Evolutionary conservation across 2,329 filamentous ascomycete genomes (phyloP).

Genomic region (Xylaria sp.): DNA sequence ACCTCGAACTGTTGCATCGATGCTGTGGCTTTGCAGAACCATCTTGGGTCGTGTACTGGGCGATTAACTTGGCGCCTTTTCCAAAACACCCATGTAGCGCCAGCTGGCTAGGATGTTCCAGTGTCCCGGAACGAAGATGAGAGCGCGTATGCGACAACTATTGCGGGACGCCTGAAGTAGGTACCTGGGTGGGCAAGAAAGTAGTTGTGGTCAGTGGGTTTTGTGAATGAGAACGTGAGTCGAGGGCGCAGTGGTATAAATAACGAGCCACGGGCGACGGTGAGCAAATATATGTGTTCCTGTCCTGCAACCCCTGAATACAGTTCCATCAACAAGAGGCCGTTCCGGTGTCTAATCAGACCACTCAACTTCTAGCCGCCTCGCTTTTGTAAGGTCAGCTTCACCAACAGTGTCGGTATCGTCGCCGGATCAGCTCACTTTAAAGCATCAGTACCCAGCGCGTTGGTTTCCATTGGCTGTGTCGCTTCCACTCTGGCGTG

Average conservation of each 20-base stretch:
- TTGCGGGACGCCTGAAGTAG: not conserved
- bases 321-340: conserved; percentile 32
- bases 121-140: conserved; percentile 1
- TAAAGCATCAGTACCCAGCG: conserved; percentile 36
- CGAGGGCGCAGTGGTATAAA: conserved; percentile 21
- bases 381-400: conserved; percentile 33
- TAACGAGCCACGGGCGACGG: conserved; percentile 19
- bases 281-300: conserved; percentile 34
- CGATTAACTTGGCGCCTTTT: conserved; percentile 22
- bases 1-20: conserved; percentile 28
- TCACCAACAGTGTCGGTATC: conserved; percentile 24
- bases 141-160: conserved; percentile 7
- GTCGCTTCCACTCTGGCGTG: conserved; percentile 27
- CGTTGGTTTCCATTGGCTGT: conserved; percentile 36
- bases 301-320: conserved; percentile 31
- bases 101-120: conserved; percentile 17
- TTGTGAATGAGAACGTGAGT: conserved; percentile 17
- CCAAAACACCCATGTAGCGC: conserved; percentile 20
- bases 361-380: conserved; percentile 33
- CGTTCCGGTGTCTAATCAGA: conserved; percentile 33
- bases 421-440: conserved; percentile 34
- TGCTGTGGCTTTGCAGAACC: conserved; percentile 25
- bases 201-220: conserved; percentile 14
- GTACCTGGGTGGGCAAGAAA: not conserved
- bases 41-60: conserved; percentile 25